Evolutionary conservation across 2,329 filamentous ascomycete species (phyloP), one percentile per base, ranked within the genome.

Genomic region (Botrytis elliptica): DNA sequence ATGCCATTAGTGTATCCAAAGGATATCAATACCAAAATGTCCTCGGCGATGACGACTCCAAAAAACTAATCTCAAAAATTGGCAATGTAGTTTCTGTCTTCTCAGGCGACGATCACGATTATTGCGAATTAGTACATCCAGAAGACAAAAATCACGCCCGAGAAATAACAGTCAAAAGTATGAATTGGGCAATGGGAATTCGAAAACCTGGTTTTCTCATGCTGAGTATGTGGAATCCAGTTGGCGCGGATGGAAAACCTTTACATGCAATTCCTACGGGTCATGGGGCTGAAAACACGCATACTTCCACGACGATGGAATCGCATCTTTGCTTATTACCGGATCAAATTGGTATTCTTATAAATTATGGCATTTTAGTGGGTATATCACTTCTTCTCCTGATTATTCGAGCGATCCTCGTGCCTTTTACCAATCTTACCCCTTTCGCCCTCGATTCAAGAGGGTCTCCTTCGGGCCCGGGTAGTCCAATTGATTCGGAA

Each of bases 21-120:
- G 96, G 96, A 22, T 98, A 98, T 80, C 96, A 99, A 82, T 99
- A 99, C 80, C 95, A 98, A 82, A 99, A 98, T 79, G 95, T 98
- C 4, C 88, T 99, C 40, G 92, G 88, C 69, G 89, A 91, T 68
- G 86, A 89, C 3, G 90, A 98, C 77, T 96, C 95, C 0, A 86
- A 90, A 64, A 90, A 91, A 70, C 85, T 99, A 55, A 85, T 97
- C 60, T 87, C 91, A 74, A 93, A 91, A 76, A 86, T 97, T 49
- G 94, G 94, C 49, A 93, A 96, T 75, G 89, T 98, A 20, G 87
- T 89, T 4, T 92, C 96, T 77, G 92, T 95, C 62, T 99, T 98
- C 81, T 97, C 94, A 0, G 96, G 96, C 18, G 96, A 99, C 79
- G 96, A 99, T 80, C 96, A 99, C 84, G 96, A 99, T 84, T 98